Conservation (phyloP, 108 stramenopile genomes). For the Chaetoceros muelleri region DNA sequence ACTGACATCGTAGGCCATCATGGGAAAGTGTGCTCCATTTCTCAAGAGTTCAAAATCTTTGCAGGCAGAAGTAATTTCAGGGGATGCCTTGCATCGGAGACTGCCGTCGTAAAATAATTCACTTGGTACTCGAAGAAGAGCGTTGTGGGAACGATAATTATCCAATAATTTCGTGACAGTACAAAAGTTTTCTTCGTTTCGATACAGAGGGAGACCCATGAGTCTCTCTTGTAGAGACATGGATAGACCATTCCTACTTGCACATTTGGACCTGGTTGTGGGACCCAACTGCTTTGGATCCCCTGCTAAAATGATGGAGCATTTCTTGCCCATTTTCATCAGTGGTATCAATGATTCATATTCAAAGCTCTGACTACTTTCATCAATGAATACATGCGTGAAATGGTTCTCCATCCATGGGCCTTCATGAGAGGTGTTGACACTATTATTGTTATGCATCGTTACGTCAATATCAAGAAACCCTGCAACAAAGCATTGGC, state of each 20-base stretch:
- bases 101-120: conserved; percentile 12
- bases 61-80: neutral
- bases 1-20: conserved; percentile 12
- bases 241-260: neutral
- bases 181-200: neutral
- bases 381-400: conserved; percentile 16
- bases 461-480: neutral
- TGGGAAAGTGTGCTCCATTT: conserved; percentile 2
- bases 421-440: too few species aligned
- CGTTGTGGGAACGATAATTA: conserved; percentile 17
- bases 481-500: conserved; percentile 1
- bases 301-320: conserved; percentile 3
- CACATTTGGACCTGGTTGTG: neutral
- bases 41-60: conserved; percentile 7
- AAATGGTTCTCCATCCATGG: conserved; percentile 1
- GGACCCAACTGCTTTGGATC: conserved; percentile 16
- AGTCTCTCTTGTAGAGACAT: conserved; percentile 13
- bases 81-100: conserved; percentile 4
- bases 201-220: conserved; percentile 2
- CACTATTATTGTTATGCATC: too few species aligned
- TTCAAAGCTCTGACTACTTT: conserved; percentile 11
- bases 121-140: conserved; percentile 9
- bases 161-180: neutral
- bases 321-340: neutral
- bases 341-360: conserved; percentile 12